A percentile compares a stretch with the other conserved stretches of the same genome.
Conservation (phyloP, 257 asterid species). For the Nyctanthes arbortristis region DNA sequence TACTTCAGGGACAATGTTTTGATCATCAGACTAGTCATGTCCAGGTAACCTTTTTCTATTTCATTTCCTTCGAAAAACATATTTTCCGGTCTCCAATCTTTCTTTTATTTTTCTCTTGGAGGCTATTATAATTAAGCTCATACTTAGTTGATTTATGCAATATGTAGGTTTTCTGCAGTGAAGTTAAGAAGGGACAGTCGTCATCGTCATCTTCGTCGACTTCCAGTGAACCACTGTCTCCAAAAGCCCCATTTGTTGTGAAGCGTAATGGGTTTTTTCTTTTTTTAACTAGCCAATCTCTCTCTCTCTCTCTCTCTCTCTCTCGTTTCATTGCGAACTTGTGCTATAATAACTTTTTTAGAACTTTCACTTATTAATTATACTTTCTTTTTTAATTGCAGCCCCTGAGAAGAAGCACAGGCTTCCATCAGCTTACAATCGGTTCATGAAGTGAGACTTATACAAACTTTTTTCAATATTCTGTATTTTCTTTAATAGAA, state of each 20-base stretch:
- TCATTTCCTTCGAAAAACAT: no score
- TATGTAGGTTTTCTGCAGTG: slow-evolving; percentile 61
- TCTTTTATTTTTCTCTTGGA: background rate
- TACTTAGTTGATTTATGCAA: background rate
- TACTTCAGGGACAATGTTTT: slow-evolving; percentile 55
- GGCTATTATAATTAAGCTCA: background rate
- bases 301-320: no score
- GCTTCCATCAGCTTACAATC: slow-evolving; percentile 98
- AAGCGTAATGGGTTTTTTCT: slow-evolving; percentile 55
- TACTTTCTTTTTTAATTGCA: slow-evolving; percentile 27
- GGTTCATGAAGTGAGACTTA: slow-evolving; percentile 85
- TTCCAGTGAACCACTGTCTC: slow-evolving; percentile 62
- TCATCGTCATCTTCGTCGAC: slow-evolving; percentile 69
- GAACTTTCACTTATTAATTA: background rate
- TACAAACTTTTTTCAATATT: background rate
- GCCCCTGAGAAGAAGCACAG: slow-evolving; percentile 98
- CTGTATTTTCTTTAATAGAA: background rate
- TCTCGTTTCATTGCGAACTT: background rate
- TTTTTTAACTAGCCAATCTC: no score
- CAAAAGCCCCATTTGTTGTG: slow-evolving; percentile 84
- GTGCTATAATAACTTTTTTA: background rate
- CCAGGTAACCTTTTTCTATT: slow-evolving; percentile 17
- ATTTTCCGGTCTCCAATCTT: no score
- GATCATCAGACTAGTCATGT: slow-evolving; percentile 64
- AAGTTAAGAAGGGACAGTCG: slow-evolving; percentile 61